Percentiles rank a stretch among this genome's conserved stretches.
These are phyloP conservation scores for Flaveria ramosissima DNA, from an alignment of 129 eudicot species.

Conservation along the genomic window DNA sequence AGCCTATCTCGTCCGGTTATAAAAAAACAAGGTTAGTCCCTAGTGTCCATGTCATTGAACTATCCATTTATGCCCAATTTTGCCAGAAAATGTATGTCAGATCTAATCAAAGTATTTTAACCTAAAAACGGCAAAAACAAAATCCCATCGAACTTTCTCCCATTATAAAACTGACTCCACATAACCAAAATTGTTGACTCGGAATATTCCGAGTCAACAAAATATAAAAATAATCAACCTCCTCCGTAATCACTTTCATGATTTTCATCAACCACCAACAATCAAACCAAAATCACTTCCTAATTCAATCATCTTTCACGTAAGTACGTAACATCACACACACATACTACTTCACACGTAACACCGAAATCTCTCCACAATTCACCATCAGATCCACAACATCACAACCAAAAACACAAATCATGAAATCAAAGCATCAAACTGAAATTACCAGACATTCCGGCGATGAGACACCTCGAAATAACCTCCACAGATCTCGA, in stretches of 20 bases:
- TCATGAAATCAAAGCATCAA: no score
- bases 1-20: not conserved
- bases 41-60: not conserved
- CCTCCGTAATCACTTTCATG: not conserved
- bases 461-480: slow-evolving; percentile 77
- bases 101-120: not conserved
- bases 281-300: not conserved
- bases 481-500: slow-evolving; percentile 84
- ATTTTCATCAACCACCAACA: not conserved
- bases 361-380: not conserved
- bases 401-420: not conserved
- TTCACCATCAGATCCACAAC: slow-evolving; percentile 25
- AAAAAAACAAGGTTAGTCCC: no score
- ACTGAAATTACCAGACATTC: slow-evolving; percentile 72
- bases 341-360: not conserved
- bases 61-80: not conserved
- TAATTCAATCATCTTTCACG: no score
- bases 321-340: no score
- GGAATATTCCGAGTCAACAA: not conserved
- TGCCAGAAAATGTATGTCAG: not conserved
- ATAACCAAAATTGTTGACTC: not conserved
- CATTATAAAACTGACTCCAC: not conserved
- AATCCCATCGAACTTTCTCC: not conserved
- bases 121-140: slow-evolving; percentile 4
- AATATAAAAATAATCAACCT: not conserved